Evolutionary conservation across 495 filamentous ascomycete species (phyloP).

Genomic region (Penicillium maclennaniae): DNA sequence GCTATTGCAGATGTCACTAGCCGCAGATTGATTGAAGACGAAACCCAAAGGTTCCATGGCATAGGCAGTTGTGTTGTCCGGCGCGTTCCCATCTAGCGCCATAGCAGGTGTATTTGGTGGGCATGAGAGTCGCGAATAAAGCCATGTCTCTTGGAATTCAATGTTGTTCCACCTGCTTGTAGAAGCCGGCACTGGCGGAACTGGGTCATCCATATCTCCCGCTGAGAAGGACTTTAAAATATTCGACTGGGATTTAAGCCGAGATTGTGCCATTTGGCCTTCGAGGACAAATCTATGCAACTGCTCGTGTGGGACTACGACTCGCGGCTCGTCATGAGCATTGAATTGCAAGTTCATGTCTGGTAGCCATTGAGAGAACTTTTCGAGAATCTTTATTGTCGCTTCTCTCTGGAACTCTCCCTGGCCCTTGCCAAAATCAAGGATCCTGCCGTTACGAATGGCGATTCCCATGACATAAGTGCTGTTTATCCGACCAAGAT

Average conservation of each 20-base stretch:
- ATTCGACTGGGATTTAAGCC: not conserved
- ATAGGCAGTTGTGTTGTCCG: conserved; percentile 7
- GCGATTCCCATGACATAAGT: conserved; percentile 10
- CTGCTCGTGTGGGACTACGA: conserved; percentile 58
- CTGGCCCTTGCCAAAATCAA: conserved; percentile 4
- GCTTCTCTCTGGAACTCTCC: conserved; percentile 6
- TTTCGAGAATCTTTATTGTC: conserved; percentile 4
- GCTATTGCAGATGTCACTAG: conserved; percentile 13
- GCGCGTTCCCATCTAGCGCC: conserved; percentile 5
- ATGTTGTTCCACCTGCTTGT: conserved; percentile 10
- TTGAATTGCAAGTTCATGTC: conserved; percentile 78
- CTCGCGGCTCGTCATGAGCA: conserved; percentile 66
- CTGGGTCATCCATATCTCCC: not conserved
- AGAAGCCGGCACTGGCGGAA: not conserved
- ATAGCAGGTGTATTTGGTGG: conserved; percentile 10
- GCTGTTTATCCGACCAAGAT: conserved; percentile 2
- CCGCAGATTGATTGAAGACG: conserved; percentile 13
- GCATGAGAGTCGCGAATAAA: conserved; percentile 12
- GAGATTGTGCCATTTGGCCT: conserved; percentile 1
- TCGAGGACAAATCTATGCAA: conserved; percentile 7
- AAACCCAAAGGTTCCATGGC: conserved; percentile 11
- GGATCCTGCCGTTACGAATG: conserved; percentile 2
- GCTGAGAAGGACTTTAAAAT: conserved; percentile 2
- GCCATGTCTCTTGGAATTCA: conserved; percentile 18
- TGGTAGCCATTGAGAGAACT: conserved; percentile 41